Evolutionary conservation across 805 yeast species (phyloP), one percentile per base, ranked within the genome.

Genomic region (Wickerhamomyces pijperi): DNA sequence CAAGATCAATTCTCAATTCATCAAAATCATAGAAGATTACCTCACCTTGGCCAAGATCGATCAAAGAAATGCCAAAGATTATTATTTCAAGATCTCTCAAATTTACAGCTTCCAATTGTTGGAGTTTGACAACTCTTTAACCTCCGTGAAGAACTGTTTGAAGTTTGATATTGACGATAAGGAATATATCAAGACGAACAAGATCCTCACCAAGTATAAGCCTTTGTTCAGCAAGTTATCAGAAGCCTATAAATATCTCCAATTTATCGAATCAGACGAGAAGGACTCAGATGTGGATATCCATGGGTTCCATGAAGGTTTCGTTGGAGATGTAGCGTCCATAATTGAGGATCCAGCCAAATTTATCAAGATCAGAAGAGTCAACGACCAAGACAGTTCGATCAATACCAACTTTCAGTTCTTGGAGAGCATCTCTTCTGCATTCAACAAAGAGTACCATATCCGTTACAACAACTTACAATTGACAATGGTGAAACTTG

Each of bases 151-250:
- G 47, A 76, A 72, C 45, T 87, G 97, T 55, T 61, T 90, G 36
- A 76, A 82, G 39, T 68, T 75, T 34, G 90, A 90, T 56, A 82
- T 85, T 57, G 96, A 85, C 45, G 71, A 69, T 46, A 60, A 61
- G 20, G 61, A 58, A 3, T 86, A 95, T 56, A 74, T 77, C 23
- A 60, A 53, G 15, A 50, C 70, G 23, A 71, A 83, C 11, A 72
- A 78, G 47, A 56, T 76, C n/a, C 62, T 62, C 40, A 64, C 72
- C 23, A 72, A 68, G 42, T 59, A 76, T 42, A 58, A 53, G 31
- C 35, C 23, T 37, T 40, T 49, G 44, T 53, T 50, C 35, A 53
- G 34, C 43, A 63, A 55, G 40, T 60, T 67, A 61, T 42, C 60
- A 45, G 49, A 60, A 49, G 33, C 72, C 20, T 66, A 72, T 29